phyloP scores from a whole-genome alignment of 106 monocot species.

The Dioscorea dumetorum region DNA sequence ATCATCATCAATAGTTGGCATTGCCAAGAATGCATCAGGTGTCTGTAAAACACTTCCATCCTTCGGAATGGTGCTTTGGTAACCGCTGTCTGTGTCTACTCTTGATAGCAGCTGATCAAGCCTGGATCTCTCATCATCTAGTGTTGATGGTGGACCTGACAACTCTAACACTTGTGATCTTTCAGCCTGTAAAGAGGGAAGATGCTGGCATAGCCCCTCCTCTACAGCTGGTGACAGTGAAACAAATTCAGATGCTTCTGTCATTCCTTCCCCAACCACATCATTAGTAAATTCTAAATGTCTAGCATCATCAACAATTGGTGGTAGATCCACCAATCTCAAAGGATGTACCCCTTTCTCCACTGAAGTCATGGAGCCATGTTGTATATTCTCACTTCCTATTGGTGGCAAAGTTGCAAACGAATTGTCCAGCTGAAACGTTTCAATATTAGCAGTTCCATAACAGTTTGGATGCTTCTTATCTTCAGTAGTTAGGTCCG shows the following conservation, averaged over 20 bases:
- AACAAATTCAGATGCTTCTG: conserved; percentile 1
- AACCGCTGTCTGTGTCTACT: conserved; percentile 2
- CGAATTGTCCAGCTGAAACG: conserved; percentile 8
- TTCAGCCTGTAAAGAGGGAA: not conserved
- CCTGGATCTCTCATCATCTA: conserved; percentile 13
- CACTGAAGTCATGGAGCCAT: conserved; percentile 4
- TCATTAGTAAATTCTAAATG: no score
- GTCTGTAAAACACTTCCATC: conserved; percentile 10
- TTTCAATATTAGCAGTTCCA: conserved; percentile 6
- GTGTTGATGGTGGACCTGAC: not conserved
- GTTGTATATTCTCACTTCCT: conserved; percentile 7
- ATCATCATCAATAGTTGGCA: conserved; percentile 11
- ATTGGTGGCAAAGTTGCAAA: conserved; percentile 4
- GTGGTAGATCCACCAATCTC: conserved; percentile 30
- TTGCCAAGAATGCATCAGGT: conserved; percentile 17
- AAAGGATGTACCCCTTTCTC: conserved; percentile 7
- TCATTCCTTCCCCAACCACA: not conserved
- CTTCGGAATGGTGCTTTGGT: not conserved
- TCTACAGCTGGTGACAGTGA: not conserved
- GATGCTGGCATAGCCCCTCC: not conserved
- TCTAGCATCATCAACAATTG: conserved; percentile 10
- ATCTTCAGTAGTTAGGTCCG: not conserved
- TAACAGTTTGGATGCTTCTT: conserved; percentile 6
- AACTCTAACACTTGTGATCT: not conserved
- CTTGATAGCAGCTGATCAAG: conserved; percentile 16